Percentiles rank a stretch among this genome's conserved stretches.
These are phyloP conservation scores for Sphagnum fallax DNA, from an alignment of 228 moss, liverwort and hornwort genomes.

Conservation along the genomic window DNA sequence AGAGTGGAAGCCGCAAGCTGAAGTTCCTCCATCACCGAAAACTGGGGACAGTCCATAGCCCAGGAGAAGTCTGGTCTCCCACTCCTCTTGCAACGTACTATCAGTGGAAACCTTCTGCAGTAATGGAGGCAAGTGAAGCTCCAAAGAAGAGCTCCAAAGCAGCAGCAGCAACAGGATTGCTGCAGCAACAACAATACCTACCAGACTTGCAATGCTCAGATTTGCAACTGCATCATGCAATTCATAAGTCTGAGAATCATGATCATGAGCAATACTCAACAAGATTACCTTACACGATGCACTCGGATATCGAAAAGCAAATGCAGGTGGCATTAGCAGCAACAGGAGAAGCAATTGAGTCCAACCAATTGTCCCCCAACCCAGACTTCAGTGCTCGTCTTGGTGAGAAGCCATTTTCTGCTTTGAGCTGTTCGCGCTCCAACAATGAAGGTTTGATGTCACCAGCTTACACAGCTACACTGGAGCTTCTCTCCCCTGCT, in stretches of 20 bases:
- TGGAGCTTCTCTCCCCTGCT: constrained; percentile 16
- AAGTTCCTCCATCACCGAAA: constrained; percentile 4
- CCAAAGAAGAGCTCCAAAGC: no score
- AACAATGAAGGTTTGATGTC: constrained; percentile 3
- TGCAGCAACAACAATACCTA: no score
- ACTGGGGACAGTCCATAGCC: constrained; percentile 14
- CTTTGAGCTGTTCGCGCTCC: constrained; percentile 18
- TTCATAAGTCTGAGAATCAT: no score
- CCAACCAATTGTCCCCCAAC: constrained; percentile 7
- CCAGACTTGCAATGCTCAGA: no score
- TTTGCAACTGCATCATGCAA: no score
- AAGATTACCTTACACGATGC: constrained; percentile 14
- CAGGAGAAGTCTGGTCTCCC: constrained; percentile 29
- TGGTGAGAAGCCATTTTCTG: constrained; percentile 32
- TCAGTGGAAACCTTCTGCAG: not conserved
- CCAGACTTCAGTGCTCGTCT: constrained; percentile 41
- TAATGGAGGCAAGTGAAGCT: no score
- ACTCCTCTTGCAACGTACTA: constrained; percentile 21
- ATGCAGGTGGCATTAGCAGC: not conserved
- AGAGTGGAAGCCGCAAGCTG: constrained; percentile 11
- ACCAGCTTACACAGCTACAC: constrained; percentile 10
- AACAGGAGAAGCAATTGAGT: not conserved
- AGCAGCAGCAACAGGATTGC: no score
- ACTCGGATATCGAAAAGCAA: constrained; percentile 10
- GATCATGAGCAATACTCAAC: not conserved